Evolutionary conservation across 225 moss, liverwort and hornwort genomes (phyloP), one percentile per base, ranked within the genome.

Genomic region (Bryum argenteum): DNA sequence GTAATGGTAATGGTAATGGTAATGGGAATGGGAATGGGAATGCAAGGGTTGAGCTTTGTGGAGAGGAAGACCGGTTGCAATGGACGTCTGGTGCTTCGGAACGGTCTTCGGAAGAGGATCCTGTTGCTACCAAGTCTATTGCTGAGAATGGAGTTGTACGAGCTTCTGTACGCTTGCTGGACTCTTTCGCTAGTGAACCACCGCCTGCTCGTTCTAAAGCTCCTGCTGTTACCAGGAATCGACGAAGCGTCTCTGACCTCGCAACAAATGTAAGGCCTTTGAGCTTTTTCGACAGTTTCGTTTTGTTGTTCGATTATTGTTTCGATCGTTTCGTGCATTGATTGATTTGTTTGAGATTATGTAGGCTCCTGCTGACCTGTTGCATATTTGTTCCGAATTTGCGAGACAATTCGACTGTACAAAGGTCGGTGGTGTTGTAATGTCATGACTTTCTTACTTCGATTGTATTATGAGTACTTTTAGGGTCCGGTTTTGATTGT

Each of bases 171-270:
- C 80, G 78, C 16, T 48, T 48, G 11, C 61, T 77, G 22, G 61
- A 80, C 12, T 75, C 76, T 5, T 86, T 80, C 38, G 58, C 54
- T 42, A 53, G 73, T 11, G 77, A 83, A 51, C 72, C 74, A 9
- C 71, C 71, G 7, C 71, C 71, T 54, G 58, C 75, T 54, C 64
- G 80, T 22, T 69, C 1, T 61, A 78, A 59, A 61, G 42, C 55
- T 44, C 42, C 55, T 44, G 48, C 69, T 23, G 83, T 68, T 2
- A 77, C 75, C n/a, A 75, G 80, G 70, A 86, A 78, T 65, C 83
- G 80, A 50, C 78, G 77, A 63, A 83, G 77, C 75, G 55, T 75
- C 28, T 52, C 83, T 24, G 86, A 86, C 71, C 74, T 80, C 20
- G 74, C 71, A 45, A 71, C 57, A 14, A 78, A 75, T 17, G 84